phyloP scores from a whole-genome alignment of 768 basidiomycete species.

The Suillus hirtellus region DNA sequence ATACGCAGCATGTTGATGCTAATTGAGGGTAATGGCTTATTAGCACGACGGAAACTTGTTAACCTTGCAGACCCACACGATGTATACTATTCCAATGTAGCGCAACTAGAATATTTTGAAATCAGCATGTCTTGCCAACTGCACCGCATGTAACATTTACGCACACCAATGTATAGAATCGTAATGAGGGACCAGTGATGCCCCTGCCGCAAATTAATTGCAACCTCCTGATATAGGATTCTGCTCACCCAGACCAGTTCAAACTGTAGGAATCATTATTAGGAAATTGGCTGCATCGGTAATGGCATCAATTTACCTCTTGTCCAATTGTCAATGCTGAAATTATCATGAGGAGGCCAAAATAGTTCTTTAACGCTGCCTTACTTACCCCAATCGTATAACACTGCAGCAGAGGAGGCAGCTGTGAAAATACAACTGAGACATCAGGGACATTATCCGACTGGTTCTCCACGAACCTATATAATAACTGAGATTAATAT shows the following conservation, averaged over 20 bases:
- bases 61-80: not conserved
- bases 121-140: not conserved
- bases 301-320: not conserved
- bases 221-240: not conserved
- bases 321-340: not conserved
- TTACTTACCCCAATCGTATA: conserved; percentile 1
- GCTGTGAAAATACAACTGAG: not conserved
- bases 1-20: not conserved
- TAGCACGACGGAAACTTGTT: not conserved
- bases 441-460: not conserved
- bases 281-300: not conserved
- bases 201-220: not conserved
- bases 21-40: not conserved
- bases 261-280: not conserved
- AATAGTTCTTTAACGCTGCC: not conserved
- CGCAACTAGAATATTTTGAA: not conserved
- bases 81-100: not conserved
- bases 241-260: conserved; percentile 1
- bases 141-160: not conserved
- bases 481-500: not conserved
- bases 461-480: not conserved
- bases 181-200: not conserved
- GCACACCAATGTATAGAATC: not conserved
- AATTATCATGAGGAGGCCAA: not conserved
- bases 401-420: not conserved